A percentile compares a stretch with the other conserved stretches of the same genome.
These are phyloP conservation scores for Echinosophora koreensis DNA, from an alignment of 306 rosid species.

Conservation along the genomic window DNA sequence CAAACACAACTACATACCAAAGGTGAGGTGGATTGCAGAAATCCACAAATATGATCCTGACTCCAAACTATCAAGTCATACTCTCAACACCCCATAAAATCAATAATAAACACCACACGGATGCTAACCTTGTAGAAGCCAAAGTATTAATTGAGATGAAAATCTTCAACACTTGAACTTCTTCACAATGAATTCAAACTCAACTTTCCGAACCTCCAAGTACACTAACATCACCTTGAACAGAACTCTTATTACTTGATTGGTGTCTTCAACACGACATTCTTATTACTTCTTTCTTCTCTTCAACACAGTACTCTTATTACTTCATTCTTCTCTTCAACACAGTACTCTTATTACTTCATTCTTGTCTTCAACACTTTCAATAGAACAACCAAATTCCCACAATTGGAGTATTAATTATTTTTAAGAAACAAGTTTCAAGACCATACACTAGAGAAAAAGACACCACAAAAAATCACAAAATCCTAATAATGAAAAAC, in stretches of 20 bases:
- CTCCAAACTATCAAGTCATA: conserved; percentile 42
- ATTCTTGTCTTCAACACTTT: conserved; percentile 81
- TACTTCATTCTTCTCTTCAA: conserved; percentile 78
- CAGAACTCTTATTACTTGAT: conserved; percentile 61
- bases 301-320: conserved; percentile 71
- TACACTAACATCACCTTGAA: conserved; percentile 67
- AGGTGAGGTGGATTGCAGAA: conserved; percentile 28
- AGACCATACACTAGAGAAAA: conserved; percentile 21
- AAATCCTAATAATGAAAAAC: conserved; percentile 25
- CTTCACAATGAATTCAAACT: conserved; percentile 69
- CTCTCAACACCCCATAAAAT: conserved; percentile 51
- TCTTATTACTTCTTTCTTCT: conserved; percentile 68
- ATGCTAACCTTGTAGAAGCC: conserved; percentile 84
- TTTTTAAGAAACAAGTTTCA: conserved; percentile 34
- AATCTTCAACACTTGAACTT: conserved; percentile 83
- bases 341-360: conserved; percentile 76
- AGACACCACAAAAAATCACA: neutral
- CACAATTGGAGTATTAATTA: conserved; percentile 55
- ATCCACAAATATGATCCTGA: conserved; percentile 40
- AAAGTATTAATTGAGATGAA: conserved; percentile 70
- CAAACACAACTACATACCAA: conserved; percentile 35
- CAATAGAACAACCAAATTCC: conserved; percentile 78
- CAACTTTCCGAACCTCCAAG: conserved; percentile 71
- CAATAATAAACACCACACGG: conserved; percentile 60
- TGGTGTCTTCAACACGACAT: conserved; percentile 64